Percentiles rank a stretch among this genome's conserved stretches.
Conservation (phyloP, 75 land plant genomes). For the Selaginella tamariscina region DNA sequence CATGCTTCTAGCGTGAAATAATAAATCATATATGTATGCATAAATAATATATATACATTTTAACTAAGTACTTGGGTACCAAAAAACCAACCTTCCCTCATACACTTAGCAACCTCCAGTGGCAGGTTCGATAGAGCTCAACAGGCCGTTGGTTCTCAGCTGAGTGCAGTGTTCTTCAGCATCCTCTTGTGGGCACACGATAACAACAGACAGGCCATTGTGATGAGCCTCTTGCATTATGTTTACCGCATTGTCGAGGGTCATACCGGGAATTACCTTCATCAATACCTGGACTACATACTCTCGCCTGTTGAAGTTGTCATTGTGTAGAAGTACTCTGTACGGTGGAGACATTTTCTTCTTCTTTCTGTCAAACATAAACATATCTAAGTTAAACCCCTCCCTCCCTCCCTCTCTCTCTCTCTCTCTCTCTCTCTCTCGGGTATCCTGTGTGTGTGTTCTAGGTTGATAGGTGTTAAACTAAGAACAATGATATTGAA, state of each 20-base stretch:
- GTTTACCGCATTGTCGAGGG: conserved; percentile 74
- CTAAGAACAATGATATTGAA: no score
- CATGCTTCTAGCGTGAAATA: no score
- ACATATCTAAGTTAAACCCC: neutral
- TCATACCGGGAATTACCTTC: conserved; percentile 93
- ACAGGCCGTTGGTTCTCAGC: conserved; percentile 65
- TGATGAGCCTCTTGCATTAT: conserved; percentile 90
- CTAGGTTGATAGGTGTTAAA: no score
- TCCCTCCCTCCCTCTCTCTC: neutral
- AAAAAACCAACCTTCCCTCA: no score
- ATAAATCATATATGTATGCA: no score
- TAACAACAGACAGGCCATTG: conserved; percentile 77
- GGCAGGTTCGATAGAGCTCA: conserved; percentile 82
- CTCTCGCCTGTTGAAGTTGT: conserved; percentile 72
- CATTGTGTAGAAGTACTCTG: conserved; percentile 79
- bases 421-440: no score
- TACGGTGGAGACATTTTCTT: conserved; percentile 69
- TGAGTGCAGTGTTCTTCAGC: conserved; percentile 85
- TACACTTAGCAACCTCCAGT: conserved; percentile 64
- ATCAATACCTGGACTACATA: conserved; percentile 90
- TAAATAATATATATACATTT: no score
- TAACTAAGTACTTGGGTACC: no score
- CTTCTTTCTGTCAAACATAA: conserved; percentile 37
- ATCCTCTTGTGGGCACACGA: conserved; percentile 67
- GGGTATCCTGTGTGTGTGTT: no score